Evolutionary conservation across 331 rosid genomes (phyloP).

Genomic region (Ulmus americana): DNA sequence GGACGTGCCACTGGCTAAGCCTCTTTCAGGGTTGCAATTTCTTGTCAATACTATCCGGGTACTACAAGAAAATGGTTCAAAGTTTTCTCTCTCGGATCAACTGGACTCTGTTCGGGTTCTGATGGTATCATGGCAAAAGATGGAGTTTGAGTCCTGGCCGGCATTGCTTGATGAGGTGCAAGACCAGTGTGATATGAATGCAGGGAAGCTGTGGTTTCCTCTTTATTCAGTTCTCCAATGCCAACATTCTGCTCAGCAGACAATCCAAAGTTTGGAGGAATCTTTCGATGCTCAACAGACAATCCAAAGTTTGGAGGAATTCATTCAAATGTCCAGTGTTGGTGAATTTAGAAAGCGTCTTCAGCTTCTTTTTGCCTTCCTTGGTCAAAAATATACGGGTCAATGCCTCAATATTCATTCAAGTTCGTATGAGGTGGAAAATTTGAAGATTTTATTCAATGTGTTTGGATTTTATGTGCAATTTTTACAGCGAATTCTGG

Average conservation of each 20-base stretch:
- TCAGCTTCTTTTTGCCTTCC: slow-evolving; percentile 84
- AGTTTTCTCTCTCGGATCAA: slow-evolving; percentile 50
- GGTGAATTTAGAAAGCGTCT: slow-evolving; percentile 86
- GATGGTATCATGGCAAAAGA: slow-evolving; percentile 59
- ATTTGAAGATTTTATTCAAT: slow-evolving; percentile 53
- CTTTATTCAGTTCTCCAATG: slow-evolving; percentile 56
- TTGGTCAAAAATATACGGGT: slow-evolving; percentile 58
- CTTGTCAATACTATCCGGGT: slow-evolving; percentile 47
- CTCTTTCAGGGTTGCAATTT: slow-evolving; percentile 76
- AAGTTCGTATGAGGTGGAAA: slow-evolving; percentile 44
- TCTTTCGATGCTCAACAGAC: slow-evolving; percentile 25
- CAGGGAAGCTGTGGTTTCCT: slow-evolving; percentile 89
- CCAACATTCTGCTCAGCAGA: slow-evolving; percentile 30
- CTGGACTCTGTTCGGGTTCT: slow-evolving; percentile 45
- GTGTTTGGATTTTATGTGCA: slow-evolving; percentile 76
- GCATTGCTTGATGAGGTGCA: slow-evolving; percentile 75
- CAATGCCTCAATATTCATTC: slow-evolving; percentile 34
- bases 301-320: slow-evolving; percentile 70
- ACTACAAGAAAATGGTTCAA: slow-evolving; percentile 66
- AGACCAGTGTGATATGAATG: slow-evolving; percentile 62
- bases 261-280: slow-evolving; percentile 31
- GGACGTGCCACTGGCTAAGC: slow-evolving; percentile 62
- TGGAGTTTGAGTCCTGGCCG: slow-evolving; percentile 81
- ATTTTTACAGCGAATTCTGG: slow-evolving; percentile 59
- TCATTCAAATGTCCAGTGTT: slow-evolving; percentile 71